A percentile compares a stretch with the other conserved stretches of the same genome.
Conservation (phyloP, 495 filamentous ascomycete genomes). For the Trichoderma erinaceum region DNA sequence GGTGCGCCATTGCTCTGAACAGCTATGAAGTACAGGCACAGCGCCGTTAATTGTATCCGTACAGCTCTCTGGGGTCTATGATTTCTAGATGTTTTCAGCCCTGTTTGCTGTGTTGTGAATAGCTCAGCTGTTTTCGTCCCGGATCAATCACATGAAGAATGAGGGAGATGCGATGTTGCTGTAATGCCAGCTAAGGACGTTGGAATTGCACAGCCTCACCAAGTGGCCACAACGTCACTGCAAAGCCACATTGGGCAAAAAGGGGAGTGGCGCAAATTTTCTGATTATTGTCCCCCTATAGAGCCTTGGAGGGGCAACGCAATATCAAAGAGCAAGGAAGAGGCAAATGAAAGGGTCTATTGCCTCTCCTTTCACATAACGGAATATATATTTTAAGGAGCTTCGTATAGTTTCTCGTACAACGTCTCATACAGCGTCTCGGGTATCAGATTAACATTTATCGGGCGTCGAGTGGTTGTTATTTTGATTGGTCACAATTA, state of each 20-base stretch:
- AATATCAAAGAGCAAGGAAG: not conserved
- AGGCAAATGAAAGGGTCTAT: not conserved
- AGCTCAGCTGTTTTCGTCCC: not conserved
- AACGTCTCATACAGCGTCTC: not conserved
- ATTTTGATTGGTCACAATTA: not conserved
- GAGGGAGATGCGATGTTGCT: not conserved
- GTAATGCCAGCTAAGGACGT: conserved; percentile 6
- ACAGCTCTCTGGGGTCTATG: not conserved
- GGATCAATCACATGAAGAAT: conserved; percentile 8
- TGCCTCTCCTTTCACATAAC: not conserved
- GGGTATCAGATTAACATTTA: not conserved
- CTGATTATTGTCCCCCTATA: not conserved
- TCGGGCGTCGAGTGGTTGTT: not conserved
- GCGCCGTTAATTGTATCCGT: not conserved
- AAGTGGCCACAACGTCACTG: not conserved
- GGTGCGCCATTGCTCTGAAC: conserved; percentile 16
- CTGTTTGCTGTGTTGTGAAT: not conserved
- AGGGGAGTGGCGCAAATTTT: conserved; percentile 1
- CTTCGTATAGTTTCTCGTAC: not conserved
- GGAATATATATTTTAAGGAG: not conserved
- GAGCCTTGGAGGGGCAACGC: not conserved
- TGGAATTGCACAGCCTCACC: conserved; percentile 1
- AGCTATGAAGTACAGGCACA: not conserved
- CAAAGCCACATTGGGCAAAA: not conserved
- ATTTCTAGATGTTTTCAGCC: not conserved